These are phyloP conservation scores for Globisporangium ultimum DNA, from an alignment of 352 stramenopile genomes.

Conservation along the genomic window DNA sequence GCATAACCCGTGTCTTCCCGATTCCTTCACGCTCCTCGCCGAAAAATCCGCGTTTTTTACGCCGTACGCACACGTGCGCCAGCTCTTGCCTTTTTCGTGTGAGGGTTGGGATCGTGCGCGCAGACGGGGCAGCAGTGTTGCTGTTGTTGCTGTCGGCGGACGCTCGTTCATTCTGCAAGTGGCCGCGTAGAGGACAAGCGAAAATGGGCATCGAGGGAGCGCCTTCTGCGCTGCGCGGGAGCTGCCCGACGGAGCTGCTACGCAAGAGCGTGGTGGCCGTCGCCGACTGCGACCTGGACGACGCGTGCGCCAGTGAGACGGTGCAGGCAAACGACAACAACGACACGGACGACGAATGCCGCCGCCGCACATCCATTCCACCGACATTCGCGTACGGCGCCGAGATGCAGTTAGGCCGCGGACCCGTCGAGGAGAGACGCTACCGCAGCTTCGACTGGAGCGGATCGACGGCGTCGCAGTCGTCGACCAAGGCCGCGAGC, in stretches of 20 bases:
- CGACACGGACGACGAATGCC: slow-evolving; percentile 24
- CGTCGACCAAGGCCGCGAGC: slow-evolving; percentile 20
- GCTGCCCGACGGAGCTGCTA: slow-evolving; percentile 9
- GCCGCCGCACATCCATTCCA: slow-evolving; percentile 64
- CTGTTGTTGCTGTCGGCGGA: too few species aligned
- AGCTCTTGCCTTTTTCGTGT: too few species aligned
- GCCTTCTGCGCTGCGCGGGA: slow-evolving; percentile 1
- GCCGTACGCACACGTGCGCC: too few species aligned
- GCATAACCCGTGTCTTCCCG: too few species aligned
- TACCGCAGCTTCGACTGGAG: slow-evolving; percentile 60
- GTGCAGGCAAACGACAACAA: slow-evolving; percentile 16
- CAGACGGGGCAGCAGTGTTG: too few species aligned
- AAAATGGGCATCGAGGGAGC: slow-evolving; percentile 25
- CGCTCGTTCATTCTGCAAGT: too few species aligned
- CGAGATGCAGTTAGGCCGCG: slow-evolving; percentile 21
- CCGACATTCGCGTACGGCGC: slow-evolving; percentile 45
- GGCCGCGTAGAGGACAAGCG: neutral
- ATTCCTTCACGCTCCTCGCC: too few species aligned
- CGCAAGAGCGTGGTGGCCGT: slow-evolving; percentile 15
- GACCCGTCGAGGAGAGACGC: slow-evolving; percentile 35
- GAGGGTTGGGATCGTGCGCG: too few species aligned
- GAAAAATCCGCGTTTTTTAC: too few species aligned
- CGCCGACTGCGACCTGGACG: slow-evolving; percentile 9
- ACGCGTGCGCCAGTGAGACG: slow-evolving; percentile 20
- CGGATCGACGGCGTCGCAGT: slow-evolving; percentile 23